These are phyloP conservation scores for Penicillium egyptiacum DNA, from an alignment of 495 filamentous ascomycete species.

Conservation along the genomic window DNA sequence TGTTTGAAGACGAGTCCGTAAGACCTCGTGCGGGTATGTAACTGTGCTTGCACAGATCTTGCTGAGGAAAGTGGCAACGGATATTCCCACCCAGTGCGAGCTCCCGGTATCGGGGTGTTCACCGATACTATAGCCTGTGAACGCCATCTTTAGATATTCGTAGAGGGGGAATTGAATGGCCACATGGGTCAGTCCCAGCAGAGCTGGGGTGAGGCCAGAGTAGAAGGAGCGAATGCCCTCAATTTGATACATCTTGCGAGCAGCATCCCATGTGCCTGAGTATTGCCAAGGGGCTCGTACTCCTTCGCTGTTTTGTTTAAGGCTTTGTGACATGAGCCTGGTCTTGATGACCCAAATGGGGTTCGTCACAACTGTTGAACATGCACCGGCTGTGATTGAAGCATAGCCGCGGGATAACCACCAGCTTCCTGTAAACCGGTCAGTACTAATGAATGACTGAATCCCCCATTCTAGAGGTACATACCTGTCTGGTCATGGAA, in stretches of 20 bases:
- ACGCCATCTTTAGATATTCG: constrained; percentile 86
- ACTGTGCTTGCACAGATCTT: constrained; percentile 93
- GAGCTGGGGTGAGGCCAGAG: constrained; percentile 87
- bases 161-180: constrained; percentile 97
- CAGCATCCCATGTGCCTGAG: constrained; percentile 79
- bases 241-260: constrained; percentile 87
- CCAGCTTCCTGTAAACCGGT: constrained; percentile 49
- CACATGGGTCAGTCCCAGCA: constrained; percentile 91
- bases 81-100: constrained; percentile 70
- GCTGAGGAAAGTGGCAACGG: constrained; percentile 86
- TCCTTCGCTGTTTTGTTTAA: constrained; percentile 51
- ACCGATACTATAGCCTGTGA: constrained; percentile 86
- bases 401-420: constrained; percentile 67
- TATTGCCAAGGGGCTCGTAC: constrained; percentile 84
- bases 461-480: constrained; percentile 23
- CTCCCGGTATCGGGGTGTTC: constrained; percentile 57
- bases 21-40: constrained; percentile 96
- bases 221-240: constrained; percentile 93
- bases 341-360: constrained; percentile 99
- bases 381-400: constrained; percentile 85
- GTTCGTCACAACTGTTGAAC: constrained; percentile 94
- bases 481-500: constrained; percentile 66
- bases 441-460: constrained; percentile 5
- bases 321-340: constrained; percentile 86
- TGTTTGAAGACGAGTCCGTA: constrained; percentile 85